Evolutionary conservation across 768 basidiomycete species (phyloP), one percentile per base, ranked within the genome.

Genomic region (Pulveroboletus sp.): DNA sequence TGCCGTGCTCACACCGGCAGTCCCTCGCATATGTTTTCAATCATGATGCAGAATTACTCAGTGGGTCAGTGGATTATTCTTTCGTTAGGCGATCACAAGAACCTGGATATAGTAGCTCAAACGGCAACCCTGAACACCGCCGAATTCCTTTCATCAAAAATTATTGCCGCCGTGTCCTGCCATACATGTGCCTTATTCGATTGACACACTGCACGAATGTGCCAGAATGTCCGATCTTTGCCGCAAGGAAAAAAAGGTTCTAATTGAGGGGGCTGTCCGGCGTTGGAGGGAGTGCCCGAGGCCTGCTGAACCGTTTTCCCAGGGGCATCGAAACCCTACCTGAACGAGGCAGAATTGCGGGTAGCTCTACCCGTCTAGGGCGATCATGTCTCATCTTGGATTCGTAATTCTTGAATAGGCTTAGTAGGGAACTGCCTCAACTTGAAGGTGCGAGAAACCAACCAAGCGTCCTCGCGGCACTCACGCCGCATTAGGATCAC

Each of bases 91-190:
- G 31, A 27, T 47, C 24, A 21, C 19, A 32, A 29, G 27, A 27
- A 31, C 14, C 19, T 17, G 17, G 27, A 17, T 24, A 20, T 11
- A 39, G 19, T 11, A 39, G 24, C 23, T 8, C 23, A 42, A 6
- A 13, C 37, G 36, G n/a, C 17, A 19, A 14, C 39, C 32, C 36
- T 20, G 32, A 32, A 60, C 57, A 60, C 48, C 36, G 53, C 49
- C 43, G n/a, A n/a, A n/a, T 13, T 24, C 19, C 19, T 21, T 5
- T 6, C 17, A 34, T 11, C 20, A 39, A n/a, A 16, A n/a, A 16
- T 49, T 34, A 37, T 13, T 20, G 13, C 40, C 8, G 8, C 27
- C 4, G 25, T 29, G 27, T 29, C 27, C 27, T 5, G 25, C 25
- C 25, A 9, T 27, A 27, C 9, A 5, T 9, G 25, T 16, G 7